These are phyloP conservation scores for Verbascum thapsus DNA, from an alignment of 257 asterid species.

Conservation along the genomic window DNA sequence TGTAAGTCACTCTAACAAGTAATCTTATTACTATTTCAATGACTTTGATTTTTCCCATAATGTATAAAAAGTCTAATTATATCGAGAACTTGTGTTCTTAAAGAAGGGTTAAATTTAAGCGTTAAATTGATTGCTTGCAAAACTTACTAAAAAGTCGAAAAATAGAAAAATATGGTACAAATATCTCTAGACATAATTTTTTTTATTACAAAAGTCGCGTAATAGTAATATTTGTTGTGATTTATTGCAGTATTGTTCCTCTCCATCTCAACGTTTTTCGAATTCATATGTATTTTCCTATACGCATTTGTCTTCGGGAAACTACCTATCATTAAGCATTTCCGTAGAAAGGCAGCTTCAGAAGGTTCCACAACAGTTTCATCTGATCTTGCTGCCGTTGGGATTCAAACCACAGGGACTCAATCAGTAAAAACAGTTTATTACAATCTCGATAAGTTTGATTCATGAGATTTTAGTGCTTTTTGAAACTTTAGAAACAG, in stretches of 20 bases:
- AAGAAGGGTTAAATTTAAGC: too few relatives aligned
- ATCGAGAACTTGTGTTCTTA: too few relatives aligned
- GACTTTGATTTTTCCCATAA: too few relatives aligned
- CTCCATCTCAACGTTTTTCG: constrained; percentile 61
- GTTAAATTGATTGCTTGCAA: too few relatives aligned
- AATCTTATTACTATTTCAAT: too few relatives aligned
- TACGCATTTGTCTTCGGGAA: constrained; percentile 64
- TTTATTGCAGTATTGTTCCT: constrained; percentile 64
- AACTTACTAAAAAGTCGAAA: too few relatives aligned
- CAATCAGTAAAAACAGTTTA: constrained; percentile 17
- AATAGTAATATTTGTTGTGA: too few relatives aligned
- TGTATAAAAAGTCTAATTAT: too few relatives aligned
- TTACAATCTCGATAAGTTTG: neutral
- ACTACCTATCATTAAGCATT: constrained; percentile 73
- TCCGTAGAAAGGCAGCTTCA: constrained; percentile 68
- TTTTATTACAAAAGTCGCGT: too few relatives aligned
- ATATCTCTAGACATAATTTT: too few relatives aligned
- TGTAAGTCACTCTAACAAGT: constrained; percentile 42
- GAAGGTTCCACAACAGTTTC: constrained; percentile 87
- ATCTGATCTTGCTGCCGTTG: constrained; percentile 90
- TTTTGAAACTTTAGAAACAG: neutral
- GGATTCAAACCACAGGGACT: constrained; percentile 43
- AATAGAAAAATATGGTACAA: too few relatives aligned
- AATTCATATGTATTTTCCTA: constrained; percentile 65
- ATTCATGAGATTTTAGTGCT: neutral